phyloP scores from a whole-genome alignment of 768 basidiomycete species.

The Cystoderma amianthinum region DNA sequence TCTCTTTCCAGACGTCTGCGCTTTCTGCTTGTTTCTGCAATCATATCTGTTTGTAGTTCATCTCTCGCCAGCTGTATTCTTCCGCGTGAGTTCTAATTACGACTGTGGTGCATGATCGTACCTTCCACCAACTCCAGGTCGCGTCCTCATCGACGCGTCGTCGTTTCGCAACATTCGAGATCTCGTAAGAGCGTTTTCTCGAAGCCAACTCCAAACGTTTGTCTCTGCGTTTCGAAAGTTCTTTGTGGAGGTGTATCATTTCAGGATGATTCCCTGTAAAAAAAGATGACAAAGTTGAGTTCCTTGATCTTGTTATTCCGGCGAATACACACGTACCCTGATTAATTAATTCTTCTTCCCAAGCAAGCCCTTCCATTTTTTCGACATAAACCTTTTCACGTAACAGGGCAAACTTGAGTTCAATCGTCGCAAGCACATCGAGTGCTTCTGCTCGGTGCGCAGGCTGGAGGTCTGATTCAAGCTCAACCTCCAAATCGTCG shows the following conservation, averaged over 20 bases:
- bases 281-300: conserved; percentile 2
- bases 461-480: conserved; percentile 57
- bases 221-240: conserved; percentile 72
- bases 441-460: conserved; percentile 84
- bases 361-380: conserved; percentile 85
- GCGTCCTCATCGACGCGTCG: conserved; percentile 65
- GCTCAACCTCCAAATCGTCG: conserved; percentile 22
- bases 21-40: conserved; percentile 85
- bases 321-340: conserved; percentile 46
- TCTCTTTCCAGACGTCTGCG: conserved; percentile 81
- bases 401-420: conserved; percentile 86
- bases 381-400: conserved; percentile 88
- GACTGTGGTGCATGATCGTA: no score
- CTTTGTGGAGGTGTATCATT: conserved; percentile 71
- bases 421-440: conserved; percentile 82
- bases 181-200: conserved; percentile 64
- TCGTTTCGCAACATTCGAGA: conserved; percentile 53
- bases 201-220: conserved; percentile 77
- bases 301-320: background rate
- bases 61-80: conserved; percentile 66
- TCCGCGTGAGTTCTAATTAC: no score
- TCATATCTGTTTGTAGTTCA: conserved; percentile 79
- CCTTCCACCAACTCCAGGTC: conserved; percentile 92
- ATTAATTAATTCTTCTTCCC: conserved; percentile 79
- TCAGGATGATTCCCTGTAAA: conserved; percentile 78